Conservation (phyloP, 129 eudicot genomes). For the Tagetes patula region DNA sequence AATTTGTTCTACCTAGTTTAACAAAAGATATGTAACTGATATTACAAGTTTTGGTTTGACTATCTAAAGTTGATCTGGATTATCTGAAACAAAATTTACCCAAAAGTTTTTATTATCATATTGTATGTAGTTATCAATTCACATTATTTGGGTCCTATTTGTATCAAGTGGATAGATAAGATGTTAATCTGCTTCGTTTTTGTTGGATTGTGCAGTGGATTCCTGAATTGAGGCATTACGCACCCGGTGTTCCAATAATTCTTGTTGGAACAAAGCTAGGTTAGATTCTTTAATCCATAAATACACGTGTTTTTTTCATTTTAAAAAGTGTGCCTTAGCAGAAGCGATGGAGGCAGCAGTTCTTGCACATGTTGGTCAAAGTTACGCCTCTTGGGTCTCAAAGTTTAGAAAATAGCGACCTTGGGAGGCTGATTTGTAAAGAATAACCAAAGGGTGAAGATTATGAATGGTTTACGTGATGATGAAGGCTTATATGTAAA, state of each 20-base stretch:
- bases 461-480: too few species aligned
- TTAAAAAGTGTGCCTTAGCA: too few species aligned
- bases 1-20: background rate
- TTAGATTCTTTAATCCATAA: conserved; percentile 34
- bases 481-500: too few species aligned
- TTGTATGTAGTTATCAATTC: conserved; percentile 12
- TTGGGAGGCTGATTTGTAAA: too few species aligned
- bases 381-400: too few species aligned
- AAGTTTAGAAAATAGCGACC: too few species aligned
- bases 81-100: conserved; percentile 2
- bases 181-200: conserved; percentile 19
- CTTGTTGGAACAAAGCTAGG: conserved; percentile 89
- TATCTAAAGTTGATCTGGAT: background rate
- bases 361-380: too few species aligned
- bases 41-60: background rate
- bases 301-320: background rate
- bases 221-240: conserved; percentile 90
- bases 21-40: background rate
- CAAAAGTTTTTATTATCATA: background rate
- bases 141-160: background rate
- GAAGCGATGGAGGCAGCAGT: too few species aligned
- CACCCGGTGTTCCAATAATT: conserved; percentile 77
- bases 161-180: background rate
- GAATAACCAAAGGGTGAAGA: too few species aligned
- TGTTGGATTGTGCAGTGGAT: conserved; percentile 62